Evolutionary conservation across 2,329 filamentous ascomycete species (phyloP), one percentile per base, ranked within the genome.

Genomic region (Biscogniauxia marginata): DNA sequence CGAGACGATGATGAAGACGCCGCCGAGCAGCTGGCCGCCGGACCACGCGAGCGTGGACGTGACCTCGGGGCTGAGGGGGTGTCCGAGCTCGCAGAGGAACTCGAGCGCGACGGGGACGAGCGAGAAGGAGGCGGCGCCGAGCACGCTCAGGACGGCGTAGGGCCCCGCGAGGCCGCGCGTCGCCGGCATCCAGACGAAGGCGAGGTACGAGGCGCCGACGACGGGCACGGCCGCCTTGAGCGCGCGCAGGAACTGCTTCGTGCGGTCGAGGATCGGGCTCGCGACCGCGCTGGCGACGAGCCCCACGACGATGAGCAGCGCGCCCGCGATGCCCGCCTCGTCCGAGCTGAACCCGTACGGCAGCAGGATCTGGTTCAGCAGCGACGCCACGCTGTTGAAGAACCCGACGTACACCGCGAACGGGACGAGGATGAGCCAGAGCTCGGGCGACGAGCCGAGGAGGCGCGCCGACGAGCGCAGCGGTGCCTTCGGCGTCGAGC

Each of bases 321-420:
- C 95, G 61, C 95, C 95, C 9, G 88, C 91, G 66, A 98, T 93
- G 30, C 95, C 95, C 20, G 93, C 90, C 54, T 96, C 82, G 62
- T 88, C 88, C 71, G 96, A 89, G 57, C 78, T 83, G 81, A 91
- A 96, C 66, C 85, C 89, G 75, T 97, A 93, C 0, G 95, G 95
- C 43, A 84, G 78, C 61, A 98, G 83, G 70, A 98, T 90, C 70
- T 97, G 93, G 76, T 93, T 96, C 8, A 98, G 81, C 1, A 98
- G 84, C 1, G 89, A 89, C 50, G 92, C 96, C 63, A 93, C 79
- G 63, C 89, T 89, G 80, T 98, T 98, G 85, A 99, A 99, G 77
- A 95, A 88, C 66, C 89, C 92, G 59, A 96, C 90, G 73, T 92
- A 96, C 66, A 93, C 74, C 62, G 84, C 77, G 75, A 93, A 98